Conservation (phyloP, 768 basidiomycete genomes). For the Rubroboletus satanas region DNA sequence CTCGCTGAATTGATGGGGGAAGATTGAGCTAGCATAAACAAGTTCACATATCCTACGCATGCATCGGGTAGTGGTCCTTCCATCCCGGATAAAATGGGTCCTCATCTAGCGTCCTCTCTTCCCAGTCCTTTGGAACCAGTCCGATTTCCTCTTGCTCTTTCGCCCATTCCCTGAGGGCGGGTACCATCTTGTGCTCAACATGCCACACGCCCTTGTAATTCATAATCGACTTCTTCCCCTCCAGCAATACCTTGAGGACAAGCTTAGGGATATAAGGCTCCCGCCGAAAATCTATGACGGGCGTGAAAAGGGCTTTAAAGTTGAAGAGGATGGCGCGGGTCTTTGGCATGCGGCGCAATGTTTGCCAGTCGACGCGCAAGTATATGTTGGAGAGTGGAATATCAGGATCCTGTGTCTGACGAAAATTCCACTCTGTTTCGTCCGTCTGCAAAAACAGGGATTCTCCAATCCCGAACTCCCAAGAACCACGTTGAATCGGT, state of each 20-base stretch:
- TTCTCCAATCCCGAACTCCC: slow-evolving; percentile 49
- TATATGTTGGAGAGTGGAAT: slow-evolving; percentile 40
- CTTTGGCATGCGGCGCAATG: slow-evolving; percentile 44
- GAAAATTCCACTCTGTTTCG: slow-evolving; percentile 35
- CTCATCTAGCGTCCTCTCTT: slow-evolving; percentile 47
- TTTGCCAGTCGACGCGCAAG: slow-evolving; percentile 56
- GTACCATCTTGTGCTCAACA: slow-evolving; percentile 42
- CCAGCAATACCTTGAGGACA: slow-evolving; percentile 40
- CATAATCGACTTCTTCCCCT: slow-evolving; percentile 38
- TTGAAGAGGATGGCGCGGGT: slow-evolving; percentile 51
- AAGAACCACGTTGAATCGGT: slow-evolving; percentile 52
- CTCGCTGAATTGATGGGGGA: slow-evolving; percentile 71
- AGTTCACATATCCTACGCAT: slow-evolving; percentile 6
- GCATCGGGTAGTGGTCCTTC: slow-evolving; percentile 28
- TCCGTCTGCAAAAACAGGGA: slow-evolving; percentile 43
- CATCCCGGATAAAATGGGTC: slow-evolving; percentile 51
- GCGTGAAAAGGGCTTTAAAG: slow-evolving; percentile 53
- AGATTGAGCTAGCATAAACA: slow-evolving; percentile 12
- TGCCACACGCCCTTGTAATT: slow-evolving; percentile 43
- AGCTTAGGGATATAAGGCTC: slow-evolving; percentile 49
- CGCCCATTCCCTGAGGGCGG: slow-evolving; percentile 44
- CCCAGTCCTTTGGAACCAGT: slow-evolving; percentile 45
- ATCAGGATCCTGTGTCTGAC: slow-evolving; percentile 33
- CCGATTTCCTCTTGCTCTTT: slow-evolving; percentile 46
- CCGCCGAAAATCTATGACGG: slow-evolving; percentile 38